Base-by-base conservation (phyloP, 2,329 filamentous ascomycete genomes). In the Chaetomium olivaceum region DNA sequence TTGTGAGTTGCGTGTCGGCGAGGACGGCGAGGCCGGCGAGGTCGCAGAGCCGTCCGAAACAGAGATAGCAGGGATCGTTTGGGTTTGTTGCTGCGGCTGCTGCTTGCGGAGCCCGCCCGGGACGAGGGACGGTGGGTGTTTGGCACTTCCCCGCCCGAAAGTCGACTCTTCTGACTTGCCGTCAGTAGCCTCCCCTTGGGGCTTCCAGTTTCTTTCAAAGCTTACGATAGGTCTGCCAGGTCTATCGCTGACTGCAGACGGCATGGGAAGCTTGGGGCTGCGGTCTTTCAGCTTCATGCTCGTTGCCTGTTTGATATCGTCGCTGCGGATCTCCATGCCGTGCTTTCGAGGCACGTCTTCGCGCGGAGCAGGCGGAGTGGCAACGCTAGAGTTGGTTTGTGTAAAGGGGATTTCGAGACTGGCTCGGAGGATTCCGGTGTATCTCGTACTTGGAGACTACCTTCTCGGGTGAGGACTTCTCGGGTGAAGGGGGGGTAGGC, bases 141-240 rank as follows among this genome's bases (percentile, higher is more conserved):
- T 71, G 71, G 61, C 65, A 70, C 68, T 27, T 16, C 58, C 72
- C 70, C 72, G 74, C 71, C 70, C 72, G 63, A 69, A 68, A 67
- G 73, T 77, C 73, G 73, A 73, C 68, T 72, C 72, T 77, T 83
- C 82, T 80, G 85, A 81, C 78, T 89, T 90, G 81, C 86, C 79
- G 87, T 92, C 89, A 83, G 90, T 83, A 78, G 82, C 82, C 82
- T 85, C 82, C 76, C 91, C 88, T 76, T 85, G 86, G 75, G 88
- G 85, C 82, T 88, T 90, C 89, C 92, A 97, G 76, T 90, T 86
- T 74, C 86, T 86, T 79, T 96, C 87, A 84, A 98, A 98, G 85
- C 94, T 98, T 83, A 98, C 94, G 82, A 98, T 98, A 69, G 94
- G 94, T 76, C 94, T 88, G 73, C 92, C 92, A 73, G 91, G 90